A percentile compares a stretch with the other conserved stretches of the same genome.
phyloP scores from a whole-genome alignment of 306 rosid genomes.

The Rosa persica region DNA sequence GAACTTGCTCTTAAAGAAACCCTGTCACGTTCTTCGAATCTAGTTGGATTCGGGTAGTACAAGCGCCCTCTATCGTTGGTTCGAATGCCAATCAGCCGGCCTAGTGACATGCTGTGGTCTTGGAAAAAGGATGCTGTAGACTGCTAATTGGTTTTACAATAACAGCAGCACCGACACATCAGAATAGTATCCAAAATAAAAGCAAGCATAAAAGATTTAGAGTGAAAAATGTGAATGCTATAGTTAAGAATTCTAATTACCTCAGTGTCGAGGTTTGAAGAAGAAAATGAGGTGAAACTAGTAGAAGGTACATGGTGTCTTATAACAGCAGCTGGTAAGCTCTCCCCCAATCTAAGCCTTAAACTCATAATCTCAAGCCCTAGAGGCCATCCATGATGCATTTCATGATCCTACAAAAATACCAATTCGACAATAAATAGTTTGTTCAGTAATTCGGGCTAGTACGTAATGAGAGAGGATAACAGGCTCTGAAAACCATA shows the following conservation, averaged over 20 bases:
- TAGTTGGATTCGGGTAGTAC: slow-evolving; percentile 36
- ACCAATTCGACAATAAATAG: neutral
- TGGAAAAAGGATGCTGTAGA: slow-evolving; percentile 81
- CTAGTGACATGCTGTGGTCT: slow-evolving; percentile 72
- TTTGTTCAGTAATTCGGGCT: neutral
- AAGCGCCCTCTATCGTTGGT: slow-evolving; percentile 47
- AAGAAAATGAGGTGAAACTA: slow-evolving; percentile 76
- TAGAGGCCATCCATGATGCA: slow-evolving; percentile 75
- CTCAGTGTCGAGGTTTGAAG: slow-evolving; percentile 87
- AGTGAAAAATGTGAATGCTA: neutral
- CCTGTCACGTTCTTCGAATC: slow-evolving; percentile 38
- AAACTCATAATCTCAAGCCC: slow-evolving; percentile 62
- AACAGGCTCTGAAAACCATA: neutral
- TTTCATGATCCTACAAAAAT: slow-evolving; percentile 47
- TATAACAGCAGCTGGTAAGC: slow-evolving; percentile 34
- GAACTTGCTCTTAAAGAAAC: slow-evolving; percentile 19
- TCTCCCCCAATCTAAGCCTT: slow-evolving; percentile 53
- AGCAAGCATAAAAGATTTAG: neutral
- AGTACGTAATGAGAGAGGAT: neutral
- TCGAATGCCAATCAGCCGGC: slow-evolving; percentile 61
- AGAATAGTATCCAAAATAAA: neutral
- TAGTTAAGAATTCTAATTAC: slow-evolving; percentile 26
- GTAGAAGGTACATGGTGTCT: slow-evolving; percentile 44
- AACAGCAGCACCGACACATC: neutral
- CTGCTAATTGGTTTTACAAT: slow-evolving; percentile 27